Conservation (phyloP, 2,329 filamentous ascomycete genomes). For the Fusarium longipes region DNA sequence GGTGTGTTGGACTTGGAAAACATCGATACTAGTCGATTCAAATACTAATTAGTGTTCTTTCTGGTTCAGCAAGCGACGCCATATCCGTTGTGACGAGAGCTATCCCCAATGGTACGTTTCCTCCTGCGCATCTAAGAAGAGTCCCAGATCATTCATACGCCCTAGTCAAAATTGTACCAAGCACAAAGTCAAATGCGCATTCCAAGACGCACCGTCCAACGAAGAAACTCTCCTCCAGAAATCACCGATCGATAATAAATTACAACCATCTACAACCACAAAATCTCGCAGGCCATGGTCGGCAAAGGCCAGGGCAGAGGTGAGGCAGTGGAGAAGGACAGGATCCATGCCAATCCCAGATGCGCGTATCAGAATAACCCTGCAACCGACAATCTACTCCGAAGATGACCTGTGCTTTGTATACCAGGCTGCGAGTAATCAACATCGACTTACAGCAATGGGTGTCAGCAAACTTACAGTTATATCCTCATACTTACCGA, state of each 20-base stretch:
- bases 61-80: constrained; percentile 24
- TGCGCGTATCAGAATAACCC: constrained; percentile 9
- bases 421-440: constrained; percentile 27
- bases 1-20: constrained; percentile 14
- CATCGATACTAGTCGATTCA: constrained; percentile 1
- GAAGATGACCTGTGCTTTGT: constrained; percentile 31
- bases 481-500: constrained; percentile 25
- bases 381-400: constrained; percentile 29
- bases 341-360: constrained; percentile 30
- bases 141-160: background rate
- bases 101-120: constrained; percentile 29
- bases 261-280: background rate
- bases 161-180: constrained; percentile 31
- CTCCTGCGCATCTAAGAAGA: background rate
- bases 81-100: constrained; percentile 27
- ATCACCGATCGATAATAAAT: background rate
- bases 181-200: constrained; percentile 31
- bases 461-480: constrained; percentile 21
- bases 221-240: background rate
- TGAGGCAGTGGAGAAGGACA: constrained; percentile 33
- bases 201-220: constrained; percentile 21
- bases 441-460: constrained; percentile 26
- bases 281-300: constrained; percentile 24
- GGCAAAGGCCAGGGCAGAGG: constrained; percentile 30
- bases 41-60: constrained; percentile 16